Evolutionary conservation across 352 stramenopile genomes (phyloP).

Genomic region (Globisporangium okanoganense): DNA sequence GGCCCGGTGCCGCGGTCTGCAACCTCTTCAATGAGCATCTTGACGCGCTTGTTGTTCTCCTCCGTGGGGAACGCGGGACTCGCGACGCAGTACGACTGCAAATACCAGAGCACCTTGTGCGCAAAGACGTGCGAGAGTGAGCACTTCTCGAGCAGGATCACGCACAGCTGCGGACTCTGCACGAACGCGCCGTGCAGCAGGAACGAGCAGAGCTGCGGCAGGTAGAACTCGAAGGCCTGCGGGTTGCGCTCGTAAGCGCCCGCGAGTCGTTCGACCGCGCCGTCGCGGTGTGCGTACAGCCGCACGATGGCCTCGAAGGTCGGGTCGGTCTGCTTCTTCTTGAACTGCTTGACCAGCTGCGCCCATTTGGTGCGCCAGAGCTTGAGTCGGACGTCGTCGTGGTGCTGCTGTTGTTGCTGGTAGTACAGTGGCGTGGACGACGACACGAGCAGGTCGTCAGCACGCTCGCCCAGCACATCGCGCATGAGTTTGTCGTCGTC

Average conservation of each 20-base stretch:
- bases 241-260: constrained; percentile 53
- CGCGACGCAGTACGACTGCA: constrained; percentile 72
- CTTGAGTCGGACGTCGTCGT: constrained; percentile 42
- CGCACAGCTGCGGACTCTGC: constrained; percentile 56
- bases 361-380: constrained; percentile 74
- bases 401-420: constrained; percentile 15
- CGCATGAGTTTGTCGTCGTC: constrained; percentile 60
- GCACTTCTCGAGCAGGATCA: constrained; percentile 77
- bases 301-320: constrained; percentile 82
- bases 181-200: constrained; percentile 67
- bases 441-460: constrained; percentile 2
- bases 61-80: constrained; percentile 57
- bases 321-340: constrained; percentile 53
- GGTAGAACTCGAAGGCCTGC: constrained; percentile 78
- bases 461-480: constrained; percentile 46
- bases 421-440: constrained; percentile 9
- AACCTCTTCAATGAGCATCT: constrained; percentile 82
- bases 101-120: constrained; percentile 83
- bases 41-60: constrained; percentile 50
- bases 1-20: constrained; percentile 45
- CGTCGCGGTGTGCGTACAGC: constrained; percentile 78
- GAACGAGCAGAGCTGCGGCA: constrained; percentile 82
- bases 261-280: constrained; percentile 47
- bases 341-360: constrained; percentile 66
- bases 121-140: constrained; percentile 82